phyloP scores from a whole-genome alignment of 345 rosid genomes.

The Camelina laxa region DNA sequence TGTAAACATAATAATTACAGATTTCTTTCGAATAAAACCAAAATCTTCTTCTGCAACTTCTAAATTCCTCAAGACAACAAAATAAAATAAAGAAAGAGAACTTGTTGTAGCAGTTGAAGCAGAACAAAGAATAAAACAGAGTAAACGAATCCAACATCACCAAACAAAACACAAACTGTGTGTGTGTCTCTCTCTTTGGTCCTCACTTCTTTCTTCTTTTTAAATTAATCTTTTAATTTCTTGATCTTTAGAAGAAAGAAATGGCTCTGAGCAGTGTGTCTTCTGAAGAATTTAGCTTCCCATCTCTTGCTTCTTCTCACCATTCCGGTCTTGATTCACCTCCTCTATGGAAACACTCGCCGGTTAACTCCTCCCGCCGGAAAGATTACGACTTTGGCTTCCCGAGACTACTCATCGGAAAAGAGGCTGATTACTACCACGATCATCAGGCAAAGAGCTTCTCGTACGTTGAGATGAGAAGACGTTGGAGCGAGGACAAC shows the following conservation, averaged over 20 bases:
- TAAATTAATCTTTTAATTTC: neutral
- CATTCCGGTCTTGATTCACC: conserved; percentile 63
- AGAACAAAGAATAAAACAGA: conserved; percentile 41
- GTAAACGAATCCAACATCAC: conserved; percentile 49
- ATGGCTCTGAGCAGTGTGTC: conserved; percentile 39
- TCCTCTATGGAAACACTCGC: conserved; percentile 66
- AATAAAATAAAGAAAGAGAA: conserved; percentile 4
- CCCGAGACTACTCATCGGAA: conserved; percentile 1
- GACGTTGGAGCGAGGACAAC: conserved; percentile 36
- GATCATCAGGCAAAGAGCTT: conserved; percentile 45
- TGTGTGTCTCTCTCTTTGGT: conserved; percentile 25
- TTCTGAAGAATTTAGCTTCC: conserved; percentile 78
- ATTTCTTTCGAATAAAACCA: conserved; percentile 5
- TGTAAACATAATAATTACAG: conserved; percentile 14
- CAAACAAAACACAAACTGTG: conserved; percentile 41
- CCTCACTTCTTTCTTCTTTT: conserved; percentile 10
- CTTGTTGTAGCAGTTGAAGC: conserved; percentile 66
- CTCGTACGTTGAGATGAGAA: conserved; percentile 43
- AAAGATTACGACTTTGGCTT: conserved; percentile 9
- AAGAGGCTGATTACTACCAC: conserved; percentile 5
- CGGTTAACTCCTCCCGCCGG: conserved; percentile 42
- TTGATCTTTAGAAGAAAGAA: conserved; percentile 27
- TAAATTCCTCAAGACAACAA: neutral
- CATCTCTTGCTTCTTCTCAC: conserved; percentile 39
- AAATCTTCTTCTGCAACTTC: conserved; percentile 30